Evolutionary conservation across 352 stramenopile genomes (phyloP).

Genomic region (Phytophthora niederhauseri): DNA sequence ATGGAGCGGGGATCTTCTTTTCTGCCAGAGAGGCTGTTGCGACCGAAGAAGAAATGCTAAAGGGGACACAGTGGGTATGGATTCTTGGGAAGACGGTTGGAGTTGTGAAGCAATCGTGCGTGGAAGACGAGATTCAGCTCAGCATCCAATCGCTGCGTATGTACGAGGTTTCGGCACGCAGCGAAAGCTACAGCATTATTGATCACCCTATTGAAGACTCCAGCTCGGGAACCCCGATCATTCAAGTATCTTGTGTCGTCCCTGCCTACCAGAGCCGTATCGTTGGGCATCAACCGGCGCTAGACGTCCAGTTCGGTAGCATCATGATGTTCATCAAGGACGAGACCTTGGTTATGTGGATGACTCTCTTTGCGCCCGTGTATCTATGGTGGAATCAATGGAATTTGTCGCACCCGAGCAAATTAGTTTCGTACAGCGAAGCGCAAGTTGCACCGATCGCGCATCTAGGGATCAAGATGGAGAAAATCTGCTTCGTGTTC

Average conservation of each 20-base stretch:
- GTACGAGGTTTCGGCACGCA: conserved; percentile 46
- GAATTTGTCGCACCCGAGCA: conserved; percentile 75
- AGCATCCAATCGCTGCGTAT: conserved; percentile 63
- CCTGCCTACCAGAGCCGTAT: conserved; percentile 84
- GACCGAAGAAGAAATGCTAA: conserved; percentile 15
- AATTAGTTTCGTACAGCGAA: conserved; percentile 51
- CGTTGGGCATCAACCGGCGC: conserved; percentile 71
- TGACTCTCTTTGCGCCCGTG: conserved; percentile 76
- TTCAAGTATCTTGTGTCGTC: conserved; percentile 67
- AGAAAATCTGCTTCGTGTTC: conserved; percentile 58
- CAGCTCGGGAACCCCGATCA: conserved; percentile 33
- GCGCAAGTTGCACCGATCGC: conserved; percentile 70
- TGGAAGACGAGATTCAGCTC: conserved; percentile 84
- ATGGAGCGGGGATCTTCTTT: conserved; percentile 63
- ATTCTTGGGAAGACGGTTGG: conserved; percentile 51
- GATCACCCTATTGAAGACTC: conserved; percentile 28
- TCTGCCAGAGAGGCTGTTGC: conserved; percentile 41
- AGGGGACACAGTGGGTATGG: conserved; percentile 58
- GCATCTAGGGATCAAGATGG: conserved; percentile 54
- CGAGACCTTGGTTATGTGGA: conserved; percentile 79
- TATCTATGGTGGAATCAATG: conserved; percentile 89
- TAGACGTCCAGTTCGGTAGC: conserved; percentile 58
- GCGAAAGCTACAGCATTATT: conserved; percentile 50
- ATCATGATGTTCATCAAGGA: conserved; percentile 71
- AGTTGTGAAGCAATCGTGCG: conserved; percentile 81